Base-by-base conservation (phyloP, 2,329 filamentous ascomycete species). In the Juglanconis sp. region DNA sequence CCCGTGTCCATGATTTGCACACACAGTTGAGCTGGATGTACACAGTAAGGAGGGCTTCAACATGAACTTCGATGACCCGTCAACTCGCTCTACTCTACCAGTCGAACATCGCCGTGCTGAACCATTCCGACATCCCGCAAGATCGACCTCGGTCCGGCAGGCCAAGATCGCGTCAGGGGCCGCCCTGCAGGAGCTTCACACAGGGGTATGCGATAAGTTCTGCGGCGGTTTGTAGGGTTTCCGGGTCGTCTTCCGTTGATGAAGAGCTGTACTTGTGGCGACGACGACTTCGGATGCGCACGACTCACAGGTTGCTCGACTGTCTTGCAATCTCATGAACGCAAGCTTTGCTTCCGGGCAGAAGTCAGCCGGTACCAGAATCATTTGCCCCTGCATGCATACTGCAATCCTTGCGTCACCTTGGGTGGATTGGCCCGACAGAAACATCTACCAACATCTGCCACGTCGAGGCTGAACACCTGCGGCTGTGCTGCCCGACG, bases 101-200 rank as follows among this genome's bases (percentile, higher is more conserved):
- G 24, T 24, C 24, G 24, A 24, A 24, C 24, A 24, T 24, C 24
- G 24, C 24, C 24, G 24, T 24, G 24, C 24, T 24, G 24, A 24
- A 15, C 13, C n/a, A 13, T 13, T 42, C 24, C 7, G 24, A 36
- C 48, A 35, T 51, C 48, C 31, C n/a, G 40, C 13, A 17, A 42
- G 56, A 62, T 62, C 56, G 56, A 54, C 47, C 52, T 53, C 53
- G 52, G 56, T 53, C 53, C 44, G 53, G 53, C 48, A 38, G 17
- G 31, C 44, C 42, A 38, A 35, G 32, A 34, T 49, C 44, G 35
- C 8, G 31, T n/a, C 44, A 38, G 42, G 53, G 44, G 17, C 17
- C 31, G 32, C 53, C 53, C 44, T 56, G 53, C 53, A 40, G 34
- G 24, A 24, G 5, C 17, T 48, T 6, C 17, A 4, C 8, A 30